Conservation (phyloP, 2,329 filamentous ascomycete genomes). For the Trichophyton simii region DNA sequence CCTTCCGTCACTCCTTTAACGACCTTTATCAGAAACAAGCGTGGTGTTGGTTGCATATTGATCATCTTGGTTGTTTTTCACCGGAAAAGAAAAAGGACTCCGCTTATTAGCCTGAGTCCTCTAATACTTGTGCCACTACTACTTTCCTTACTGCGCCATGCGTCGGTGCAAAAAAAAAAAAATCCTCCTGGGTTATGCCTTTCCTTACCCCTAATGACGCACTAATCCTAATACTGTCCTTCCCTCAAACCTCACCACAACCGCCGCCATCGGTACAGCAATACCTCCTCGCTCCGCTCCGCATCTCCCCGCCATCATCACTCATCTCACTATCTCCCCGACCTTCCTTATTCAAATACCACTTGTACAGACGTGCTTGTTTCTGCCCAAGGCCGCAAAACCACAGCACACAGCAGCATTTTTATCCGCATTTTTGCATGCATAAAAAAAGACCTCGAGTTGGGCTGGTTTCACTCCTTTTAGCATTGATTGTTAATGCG, state of each 20-base stretch:
- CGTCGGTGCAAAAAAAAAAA: neutral
- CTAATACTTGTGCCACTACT: constrained; percentile 8
- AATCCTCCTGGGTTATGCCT: constrained; percentile 12
- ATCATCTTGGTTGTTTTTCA: constrained; percentile 4
- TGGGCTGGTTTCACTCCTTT: constrained; percentile 9
- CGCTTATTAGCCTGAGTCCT: neutral
- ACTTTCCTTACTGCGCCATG: constrained; percentile 2
- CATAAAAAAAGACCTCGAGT: constrained; percentile 3
- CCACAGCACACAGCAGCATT: constrained; percentile 11
- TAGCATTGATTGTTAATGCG: constrained; percentile 4
- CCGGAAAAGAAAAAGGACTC: neutral
- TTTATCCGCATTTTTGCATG: constrained; percentile 6
- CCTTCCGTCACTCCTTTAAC: constrained; percentile 23
- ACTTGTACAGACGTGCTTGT: constrained; percentile 12
- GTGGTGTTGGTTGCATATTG: constrained; percentile 13
- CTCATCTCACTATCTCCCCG: neutral
- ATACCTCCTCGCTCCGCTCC: neutral
- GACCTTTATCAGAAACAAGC: constrained; percentile 16
- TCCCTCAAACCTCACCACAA: neutral
- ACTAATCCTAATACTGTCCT: constrained; percentile 5
- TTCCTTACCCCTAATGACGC: constrained; percentile 8
- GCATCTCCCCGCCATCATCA: neutral
- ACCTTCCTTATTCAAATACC: neutral
- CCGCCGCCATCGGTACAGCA: neutral
- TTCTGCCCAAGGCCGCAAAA: constrained; percentile 11